Evolutionary conservation across 192 early-diverging fungal species (phyloP).

Genomic region (Pilobolus umbonatus): DNA sequence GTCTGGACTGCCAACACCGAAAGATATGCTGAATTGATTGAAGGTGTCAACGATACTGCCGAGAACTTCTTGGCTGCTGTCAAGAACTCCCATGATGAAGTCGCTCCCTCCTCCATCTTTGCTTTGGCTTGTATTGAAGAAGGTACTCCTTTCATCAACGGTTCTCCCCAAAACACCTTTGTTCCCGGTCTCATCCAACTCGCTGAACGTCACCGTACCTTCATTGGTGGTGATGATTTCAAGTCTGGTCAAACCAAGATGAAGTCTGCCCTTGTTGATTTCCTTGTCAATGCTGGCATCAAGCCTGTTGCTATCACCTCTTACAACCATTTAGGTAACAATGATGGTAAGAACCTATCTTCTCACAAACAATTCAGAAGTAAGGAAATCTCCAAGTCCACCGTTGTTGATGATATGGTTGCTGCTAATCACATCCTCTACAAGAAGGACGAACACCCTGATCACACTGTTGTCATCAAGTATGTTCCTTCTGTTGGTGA

Average conservation of each 20-base stretch:
- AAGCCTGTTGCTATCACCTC: conserved; percentile 94
- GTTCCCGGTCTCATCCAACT: conserved; percentile 91
- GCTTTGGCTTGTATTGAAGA: conserved; percentile 95
- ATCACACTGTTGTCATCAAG: conserved; percentile 92
- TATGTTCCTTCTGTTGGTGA: conserved; percentile 96
- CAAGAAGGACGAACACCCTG: conserved; percentile 66
- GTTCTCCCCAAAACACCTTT: conserved; percentile 99
- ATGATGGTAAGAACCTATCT: conserved; percentile 97
- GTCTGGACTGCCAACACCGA: conserved; percentile 99
- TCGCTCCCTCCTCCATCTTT: conserved; percentile 95
- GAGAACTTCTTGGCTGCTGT: conserved; percentile 86
- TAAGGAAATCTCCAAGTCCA: conserved; percentile 99
- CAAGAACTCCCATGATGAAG: conserved; percentile 76
- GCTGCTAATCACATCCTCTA: conserved; percentile 90
- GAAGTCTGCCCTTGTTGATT: conserved; percentile 98
- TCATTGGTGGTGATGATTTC: conserved; percentile 99
- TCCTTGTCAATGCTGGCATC: conserved; percentile 97
- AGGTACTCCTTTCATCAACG: conserved; percentile 96
- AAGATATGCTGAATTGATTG: conserved; percentile 77
- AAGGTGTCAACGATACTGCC: conserved; percentile 96
- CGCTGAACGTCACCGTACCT: conserved; percentile 82
- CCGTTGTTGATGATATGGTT: conserved; percentile 99
- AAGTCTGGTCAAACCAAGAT: conserved; percentile 99
- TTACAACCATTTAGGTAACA: conserved; percentile 99
- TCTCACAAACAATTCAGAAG: conserved; percentile 97